Base-by-base conservation (phyloP, 1,139 yeast genomes). In the Yamadazyma aaseri region DNA sequence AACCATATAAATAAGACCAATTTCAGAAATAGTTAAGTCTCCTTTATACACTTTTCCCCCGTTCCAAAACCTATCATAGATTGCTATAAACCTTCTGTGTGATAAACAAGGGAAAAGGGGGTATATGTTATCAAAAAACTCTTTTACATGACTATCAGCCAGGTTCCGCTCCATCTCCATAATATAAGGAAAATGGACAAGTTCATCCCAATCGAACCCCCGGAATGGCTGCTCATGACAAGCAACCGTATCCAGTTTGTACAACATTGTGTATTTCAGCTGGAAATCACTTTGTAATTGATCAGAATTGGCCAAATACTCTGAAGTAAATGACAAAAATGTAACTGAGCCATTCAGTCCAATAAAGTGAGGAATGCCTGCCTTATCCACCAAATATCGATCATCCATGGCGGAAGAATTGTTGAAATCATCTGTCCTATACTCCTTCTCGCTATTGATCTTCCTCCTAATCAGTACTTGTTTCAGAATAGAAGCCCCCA, bases 1-100 rank as follows among this genome's bases (percentile, higher is more conserved):
- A 9, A 22, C 25, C 25, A 22, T 22, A 22, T 22, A 22, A 8
- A 22, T 11, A 22, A 22, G 25, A 22, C 25, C 25, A n/a, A 22
- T 22, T 22, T 22, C 25, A 11, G 25, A 7, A 7, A n/a, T 22
- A 7, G 25, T 7, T 8, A 22, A n/a, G n/a, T 9, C n/a, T 11
- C 25, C 25, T 22, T 22, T 22, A 11, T 7, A 7, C 13, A 22
- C 13, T 7, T n/a, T 7, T 6, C 12, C 25, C 6, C n/a, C 6
- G n/a, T 22, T 6, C 25, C 25, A 22, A 9, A 22, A n/a, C 6
- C 12, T 9, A 6, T 22, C 12, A n/a, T 22, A 22, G 6, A 22
- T 22, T 10, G 25, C 8, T 6, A 22, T 22, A 22, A 22, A 22
- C 6, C 25, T 7, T 11, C 6, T 9, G 12, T 22, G 6, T 6